A percentile compares a stretch with the other conserved stretches of the same genome.
Evolutionary conservation across 148 eudicot species (phyloP).

Genomic region (Selenicereus undatus): DNA sequence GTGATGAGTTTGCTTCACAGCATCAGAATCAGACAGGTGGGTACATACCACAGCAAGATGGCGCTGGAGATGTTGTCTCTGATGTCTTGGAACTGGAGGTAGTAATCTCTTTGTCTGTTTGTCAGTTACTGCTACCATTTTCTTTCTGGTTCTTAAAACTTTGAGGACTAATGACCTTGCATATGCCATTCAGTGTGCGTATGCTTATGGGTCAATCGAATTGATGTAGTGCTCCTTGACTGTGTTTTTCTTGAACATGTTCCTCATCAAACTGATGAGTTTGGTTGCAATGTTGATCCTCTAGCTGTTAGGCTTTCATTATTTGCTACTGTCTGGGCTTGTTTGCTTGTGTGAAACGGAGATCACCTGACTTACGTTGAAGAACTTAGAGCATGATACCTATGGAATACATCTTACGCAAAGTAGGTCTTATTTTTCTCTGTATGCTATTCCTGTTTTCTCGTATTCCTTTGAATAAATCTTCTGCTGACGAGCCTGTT

Average conservation of each 20-base stretch:
- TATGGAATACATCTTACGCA: not conserved
- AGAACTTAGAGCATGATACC: not conserved
- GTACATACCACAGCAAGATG: conserved; percentile 89
- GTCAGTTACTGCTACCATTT: not conserved
- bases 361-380: not conserved
- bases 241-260: not conserved
- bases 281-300: not conserved
- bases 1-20: conserved; percentile 64
- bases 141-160: not conserved
- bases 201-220: too few species aligned
- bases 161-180: not conserved
- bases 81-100: conserved; percentile 56
- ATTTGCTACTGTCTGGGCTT: not conserved
- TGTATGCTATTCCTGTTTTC: not conserved
- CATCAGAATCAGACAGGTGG: conserved; percentile 52
- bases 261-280: not conserved
- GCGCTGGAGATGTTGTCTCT: conserved; percentile 56
- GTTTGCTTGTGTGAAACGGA: not conserved
- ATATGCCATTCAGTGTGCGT: not conserved
- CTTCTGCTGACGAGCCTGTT: not conserved
- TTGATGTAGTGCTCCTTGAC: not conserved
- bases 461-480: not conserved
- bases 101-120: conserved; percentile 1
- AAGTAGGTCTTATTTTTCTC: not conserved
- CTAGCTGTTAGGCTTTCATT: not conserved